A percentile compares a stretch with the other conserved stretches of the same genome.
phyloP scores from a whole-genome alignment of 1,284 basidiomycete species.

The Exsudoporus floridanus region DNA sequence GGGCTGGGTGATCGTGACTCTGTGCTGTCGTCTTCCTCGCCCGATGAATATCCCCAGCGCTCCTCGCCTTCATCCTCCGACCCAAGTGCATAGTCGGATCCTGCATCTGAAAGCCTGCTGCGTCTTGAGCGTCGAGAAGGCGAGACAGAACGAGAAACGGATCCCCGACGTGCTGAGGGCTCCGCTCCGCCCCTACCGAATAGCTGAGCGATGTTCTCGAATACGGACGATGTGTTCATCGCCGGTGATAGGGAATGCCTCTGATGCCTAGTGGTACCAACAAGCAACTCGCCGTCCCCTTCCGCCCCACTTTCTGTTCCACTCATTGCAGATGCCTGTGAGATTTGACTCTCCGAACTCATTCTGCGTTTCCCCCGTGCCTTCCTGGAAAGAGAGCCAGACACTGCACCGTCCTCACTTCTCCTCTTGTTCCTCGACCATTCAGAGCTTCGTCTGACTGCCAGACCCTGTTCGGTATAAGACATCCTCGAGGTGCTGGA shows the following conservation, averaged over 20 bases:
- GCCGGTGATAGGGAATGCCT: conserved; percentile 41
- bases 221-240: conserved; percentile 51
- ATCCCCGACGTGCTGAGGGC: conserved; percentile 46
- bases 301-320: conserved; percentile 21
- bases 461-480: conserved; percentile 47
- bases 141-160: conserved; percentile 55
- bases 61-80: conserved; percentile 58
- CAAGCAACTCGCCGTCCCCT: conserved; percentile 23
- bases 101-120: conserved; percentile 54
- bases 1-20: conserved; percentile 37
- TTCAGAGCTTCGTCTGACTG: conserved; percentile 53
- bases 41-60: conserved; percentile 79
- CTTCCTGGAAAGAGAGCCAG: conserved; percentile 29
- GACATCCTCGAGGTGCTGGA: conserved; percentile 79
- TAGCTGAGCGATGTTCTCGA: conserved; percentile 68
- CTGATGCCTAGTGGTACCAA: conserved; percentile 26
- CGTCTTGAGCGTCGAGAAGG: conserved; percentile 52
- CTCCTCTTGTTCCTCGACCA: conserved; percentile 50
- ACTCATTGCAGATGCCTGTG: conserved; percentile 35
- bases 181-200: conserved; percentile 55
- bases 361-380: conserved; percentile 39
- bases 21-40: conserved; percentile 55
- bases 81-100: conserved; percentile 57
- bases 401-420: conserved; percentile 46
- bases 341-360: conserved; percentile 51